Percentiles rank a stretch among this genome's conserved stretches.
These are phyloP conservation scores for Penicillium roqueforti DNA, from an alignment of 495 filamentous ascomycete species.

Conservation along the genomic window DNA sequence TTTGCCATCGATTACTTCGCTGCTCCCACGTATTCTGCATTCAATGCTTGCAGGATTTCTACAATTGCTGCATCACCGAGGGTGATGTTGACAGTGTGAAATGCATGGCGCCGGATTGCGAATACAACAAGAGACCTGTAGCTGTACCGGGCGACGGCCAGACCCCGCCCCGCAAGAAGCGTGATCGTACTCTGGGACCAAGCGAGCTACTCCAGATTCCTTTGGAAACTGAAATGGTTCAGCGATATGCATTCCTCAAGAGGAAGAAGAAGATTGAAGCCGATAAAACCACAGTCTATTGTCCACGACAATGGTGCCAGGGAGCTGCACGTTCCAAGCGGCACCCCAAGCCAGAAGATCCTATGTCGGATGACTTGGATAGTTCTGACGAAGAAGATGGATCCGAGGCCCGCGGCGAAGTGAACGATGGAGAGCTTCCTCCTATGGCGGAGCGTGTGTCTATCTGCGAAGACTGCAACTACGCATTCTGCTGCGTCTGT, in stretches of 20 bases:
- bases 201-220: conserved; percentile 88
- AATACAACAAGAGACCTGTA: conserved; percentile 47
- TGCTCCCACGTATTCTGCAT: conserved; percentile 92
- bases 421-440: conserved; percentile 15
- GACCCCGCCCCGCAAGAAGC: conserved; percentile 38
- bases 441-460: conserved; percentile 60
- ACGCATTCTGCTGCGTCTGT: conserved; percentile 82
- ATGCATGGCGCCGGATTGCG: conserved; percentile 74
- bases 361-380: conserved; percentile 47
- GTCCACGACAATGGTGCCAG: conserved; percentile 90
- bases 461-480: conserved; percentile 85
- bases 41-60: conserved; percentile 80
- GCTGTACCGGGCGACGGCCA: conserved; percentile 13
- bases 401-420: conserved; percentile 32
- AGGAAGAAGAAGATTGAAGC: conserved; percentile 88
- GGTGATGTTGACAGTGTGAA: conserved; percentile 73
- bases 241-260: conserved; percentile 83
- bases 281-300: conserved; percentile 90
- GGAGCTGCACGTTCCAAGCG: conserved; percentile 79
- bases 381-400: conserved; percentile 43
- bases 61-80: conserved; percentile 79
- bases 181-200: conserved; percentile 68
- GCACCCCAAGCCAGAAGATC: conserved; percentile 61
- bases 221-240: conserved; percentile 64
- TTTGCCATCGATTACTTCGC: conserved; percentile 70